phyloP scores from a whole-genome alignment of 345 rosid species.

The Nasturtium officinale region DNA sequence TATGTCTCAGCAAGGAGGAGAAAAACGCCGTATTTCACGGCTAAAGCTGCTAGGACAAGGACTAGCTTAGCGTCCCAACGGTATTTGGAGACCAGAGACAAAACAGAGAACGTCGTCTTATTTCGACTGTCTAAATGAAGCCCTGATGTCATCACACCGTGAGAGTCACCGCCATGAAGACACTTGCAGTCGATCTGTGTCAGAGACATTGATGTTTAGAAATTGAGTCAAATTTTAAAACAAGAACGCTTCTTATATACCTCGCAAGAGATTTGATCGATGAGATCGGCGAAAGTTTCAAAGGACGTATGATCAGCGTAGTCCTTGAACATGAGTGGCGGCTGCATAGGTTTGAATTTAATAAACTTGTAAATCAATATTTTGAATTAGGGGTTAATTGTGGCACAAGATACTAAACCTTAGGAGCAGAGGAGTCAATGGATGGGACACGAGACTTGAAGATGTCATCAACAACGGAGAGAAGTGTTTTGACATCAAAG shows the following conservation, averaged over 20 bases:
- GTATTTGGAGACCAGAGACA: conserved; percentile 55
- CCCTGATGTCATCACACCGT: conserved; percentile 42
- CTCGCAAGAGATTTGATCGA: conserved; percentile 72
- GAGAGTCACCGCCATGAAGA: conserved; percentile 62
- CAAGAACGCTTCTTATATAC: conserved; percentile 39
- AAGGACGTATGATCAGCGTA: conserved; percentile 53
- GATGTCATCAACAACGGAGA: conserved; percentile 68
- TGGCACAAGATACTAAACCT: conserved; percentile 38
- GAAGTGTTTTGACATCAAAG: conserved; percentile 64
- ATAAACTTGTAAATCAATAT: conserved; percentile 20
- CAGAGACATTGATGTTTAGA: background rate
- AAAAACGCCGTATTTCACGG: conserved; percentile 79
- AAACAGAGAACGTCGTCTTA: conserved; percentile 56
- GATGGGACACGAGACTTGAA: conserved; percentile 55
- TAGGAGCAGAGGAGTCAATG: conserved; percentile 37
- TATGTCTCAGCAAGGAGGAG: conserved; percentile 73
- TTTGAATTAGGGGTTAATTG: conserved; percentile 28
- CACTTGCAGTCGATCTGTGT: conserved; percentile 66
- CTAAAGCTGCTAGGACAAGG: conserved; percentile 75
- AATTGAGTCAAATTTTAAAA: background rate
- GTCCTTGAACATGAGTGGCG: conserved; percentile 41
- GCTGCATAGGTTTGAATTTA: conserved; percentile 28
- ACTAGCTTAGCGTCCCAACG: conserved; percentile 84
- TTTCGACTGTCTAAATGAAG: conserved; percentile 42
- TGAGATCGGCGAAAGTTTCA: conserved; percentile 55